Percentiles rank a stretch among this genome's conserved stretches.
These are phyloP conservation scores for Bruguiera gymnorhiza DNA, from an alignment of 345 rosid species.

Conservation along the genomic window DNA sequence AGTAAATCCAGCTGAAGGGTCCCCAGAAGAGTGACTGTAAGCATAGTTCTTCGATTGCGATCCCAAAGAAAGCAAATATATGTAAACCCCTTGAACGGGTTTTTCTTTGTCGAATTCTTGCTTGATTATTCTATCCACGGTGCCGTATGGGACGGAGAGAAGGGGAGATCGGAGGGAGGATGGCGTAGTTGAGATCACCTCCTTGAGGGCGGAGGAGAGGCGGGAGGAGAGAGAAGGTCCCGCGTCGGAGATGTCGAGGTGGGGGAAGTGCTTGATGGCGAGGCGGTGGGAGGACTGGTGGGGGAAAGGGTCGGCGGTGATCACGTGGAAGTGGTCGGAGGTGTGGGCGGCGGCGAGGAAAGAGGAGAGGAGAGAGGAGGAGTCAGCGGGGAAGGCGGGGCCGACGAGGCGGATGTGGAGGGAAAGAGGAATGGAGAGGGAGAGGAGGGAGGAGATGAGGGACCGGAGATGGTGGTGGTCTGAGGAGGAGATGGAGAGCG, in stretches of 20 bases:
- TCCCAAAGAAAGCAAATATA: slow-evolving; percentile 70
- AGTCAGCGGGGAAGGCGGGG: slow-evolving; percentile 22
- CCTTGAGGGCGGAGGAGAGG: slow-evolving; percentile 44
- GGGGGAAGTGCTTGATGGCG: slow-evolving; percentile 28
- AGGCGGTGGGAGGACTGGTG: slow-evolving; percentile 18
- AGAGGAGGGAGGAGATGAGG: slow-evolving; percentile 24
- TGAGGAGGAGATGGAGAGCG: slow-evolving; percentile 17
- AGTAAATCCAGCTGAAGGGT: slow-evolving; percentile 76
- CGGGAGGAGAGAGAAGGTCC: slow-evolving; percentile 20
- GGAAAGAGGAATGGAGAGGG: slow-evolving; percentile 23
- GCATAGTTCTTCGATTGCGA: slow-evolving; percentile 59
- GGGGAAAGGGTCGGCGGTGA: slow-evolving; percentile 21
- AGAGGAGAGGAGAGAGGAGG: slow-evolving; percentile 22
- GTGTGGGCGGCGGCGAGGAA: slow-evolving; percentile 21
- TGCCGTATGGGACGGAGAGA: slow-evolving; percentile 45
- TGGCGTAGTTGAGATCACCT: slow-evolving; percentile 37
- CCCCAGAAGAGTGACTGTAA: slow-evolving; percentile 65
- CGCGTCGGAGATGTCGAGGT: slow-evolving; percentile 27
- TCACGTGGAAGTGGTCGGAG: slow-evolving; percentile 33
- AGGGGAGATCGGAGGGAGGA: slow-evolving; percentile 65
- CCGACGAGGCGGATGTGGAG: slow-evolving; percentile 32
- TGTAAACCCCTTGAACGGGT: slow-evolving; percentile 58
- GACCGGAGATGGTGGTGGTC: slow-evolving; percentile 8
- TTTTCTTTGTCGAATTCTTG: slow-evolving; percentile 68
- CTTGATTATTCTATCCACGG: slow-evolving; percentile 52